Conservation (phyloP, 2,329 filamentous ascomycete genomes). For the Cladosporium colombiae region DNA sequence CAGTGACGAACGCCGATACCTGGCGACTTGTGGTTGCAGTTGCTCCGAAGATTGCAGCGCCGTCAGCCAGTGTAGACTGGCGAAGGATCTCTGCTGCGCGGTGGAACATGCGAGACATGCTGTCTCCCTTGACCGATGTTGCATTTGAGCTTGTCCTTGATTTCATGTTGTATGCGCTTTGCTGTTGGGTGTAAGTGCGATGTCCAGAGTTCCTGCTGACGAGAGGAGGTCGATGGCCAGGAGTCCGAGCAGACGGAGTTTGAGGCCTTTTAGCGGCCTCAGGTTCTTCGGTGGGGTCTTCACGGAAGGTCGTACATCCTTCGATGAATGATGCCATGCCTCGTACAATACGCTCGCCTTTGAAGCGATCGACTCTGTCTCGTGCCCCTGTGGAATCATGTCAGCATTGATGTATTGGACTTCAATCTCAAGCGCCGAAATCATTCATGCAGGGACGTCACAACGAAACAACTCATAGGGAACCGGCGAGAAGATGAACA, state of each 20-base stretch:
- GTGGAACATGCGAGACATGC: constrained; percentile 28
- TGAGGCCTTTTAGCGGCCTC: not conserved
- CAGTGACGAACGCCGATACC: constrained; percentile 13
- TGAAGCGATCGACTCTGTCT: constrained; percentile 37
- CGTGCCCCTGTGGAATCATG: constrained; percentile 27
- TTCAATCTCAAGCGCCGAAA: not conserved
- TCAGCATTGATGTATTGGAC: not conserved
- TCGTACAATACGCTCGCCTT: constrained; percentile 28
- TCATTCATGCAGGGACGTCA: not conserved
- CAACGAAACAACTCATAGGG: not conserved
- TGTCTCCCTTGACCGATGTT: constrained; percentile 21
- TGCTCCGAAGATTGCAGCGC: constrained; percentile 33
- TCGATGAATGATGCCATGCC: constrained; percentile 31
- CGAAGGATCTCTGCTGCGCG: constrained; percentile 32
- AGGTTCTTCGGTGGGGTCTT: not conserved
- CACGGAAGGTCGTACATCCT: constrained; percentile 19
- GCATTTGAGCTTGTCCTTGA: not conserved
- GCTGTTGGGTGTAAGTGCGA: not conserved
- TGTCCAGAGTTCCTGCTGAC: constrained; percentile 23
- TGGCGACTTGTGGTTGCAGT: constrained; percentile 24
- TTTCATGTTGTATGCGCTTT: not conserved
- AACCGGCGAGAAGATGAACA: not conserved
- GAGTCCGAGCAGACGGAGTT: constrained; percentile 1
- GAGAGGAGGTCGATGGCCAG: constrained; percentile 21
- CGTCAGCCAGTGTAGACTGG: constrained; percentile 35